These are phyloP conservation scores for Exophiala mesophila DNA, from an alignment of 2,329 filamentous ascomycete species.

Conservation along the genomic window DNA sequence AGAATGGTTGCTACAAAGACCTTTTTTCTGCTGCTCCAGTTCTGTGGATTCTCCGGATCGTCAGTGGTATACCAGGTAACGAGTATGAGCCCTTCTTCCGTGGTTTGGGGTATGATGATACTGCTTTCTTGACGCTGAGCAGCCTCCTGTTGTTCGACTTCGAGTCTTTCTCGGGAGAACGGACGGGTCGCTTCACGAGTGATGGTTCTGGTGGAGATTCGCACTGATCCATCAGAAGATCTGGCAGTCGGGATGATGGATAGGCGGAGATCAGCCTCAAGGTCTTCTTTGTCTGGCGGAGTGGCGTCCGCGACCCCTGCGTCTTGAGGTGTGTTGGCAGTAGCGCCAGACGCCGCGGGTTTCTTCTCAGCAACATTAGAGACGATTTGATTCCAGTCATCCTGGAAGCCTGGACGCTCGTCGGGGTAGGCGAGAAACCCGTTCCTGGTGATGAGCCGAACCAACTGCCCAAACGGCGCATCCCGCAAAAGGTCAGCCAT, in stretches of 20 bases:
- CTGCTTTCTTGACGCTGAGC: conserved; percentile 29
- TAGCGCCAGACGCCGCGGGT: neutral
- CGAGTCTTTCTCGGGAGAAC: conserved; percentile 29
- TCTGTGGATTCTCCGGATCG: conserved; percentile 49
- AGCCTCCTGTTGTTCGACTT: conserved; percentile 30
- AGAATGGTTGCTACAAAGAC: conserved; percentile 26
- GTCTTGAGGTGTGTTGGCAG: neutral
- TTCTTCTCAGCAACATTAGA: conserved; percentile 14
- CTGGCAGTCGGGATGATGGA: conserved; percentile 15
- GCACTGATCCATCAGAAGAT: conserved; percentile 4
- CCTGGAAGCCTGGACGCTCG: conserved; percentile 33
- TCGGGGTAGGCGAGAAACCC: conserved; percentile 44
- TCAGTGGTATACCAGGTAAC: conserved; percentile 45
- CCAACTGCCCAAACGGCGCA: conserved; percentile 43
- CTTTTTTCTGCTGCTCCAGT: conserved; percentile 32
- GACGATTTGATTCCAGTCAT: conserved; percentile 26
- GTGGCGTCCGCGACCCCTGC: neutral
- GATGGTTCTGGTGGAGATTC: conserved; percentile 21
- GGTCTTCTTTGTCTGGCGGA: conserved; percentile 8
- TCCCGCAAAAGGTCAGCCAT: conserved; percentile 31
- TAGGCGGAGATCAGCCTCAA: conserved; percentile 7
- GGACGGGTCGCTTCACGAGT: conserved; percentile 27
- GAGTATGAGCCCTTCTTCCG: conserved; percentile 34
- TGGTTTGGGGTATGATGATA: conserved; percentile 32
- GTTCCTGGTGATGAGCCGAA: conserved; percentile 40